Percentiles rank a stretch among this genome's conserved stretches.
These are phyloP conservation scores for Leishmania aethiopica DNA, from an alignment of 208 protist species.

Conservation along the genomic window DNA sequence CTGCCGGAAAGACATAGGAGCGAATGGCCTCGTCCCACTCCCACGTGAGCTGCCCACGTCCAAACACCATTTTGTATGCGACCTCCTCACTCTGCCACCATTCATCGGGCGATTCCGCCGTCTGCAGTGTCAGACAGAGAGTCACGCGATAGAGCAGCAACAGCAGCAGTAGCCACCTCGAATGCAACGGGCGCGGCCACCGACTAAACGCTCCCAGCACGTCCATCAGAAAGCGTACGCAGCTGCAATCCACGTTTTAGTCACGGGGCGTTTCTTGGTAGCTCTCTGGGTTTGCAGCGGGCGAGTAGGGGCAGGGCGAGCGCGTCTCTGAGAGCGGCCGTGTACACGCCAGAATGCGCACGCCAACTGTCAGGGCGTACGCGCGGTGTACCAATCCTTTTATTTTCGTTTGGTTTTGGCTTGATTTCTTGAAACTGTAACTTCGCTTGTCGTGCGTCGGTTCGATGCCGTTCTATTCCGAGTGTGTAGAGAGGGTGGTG, in stretches of 20 bases:
- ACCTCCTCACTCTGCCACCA: conserved; percentile 91
- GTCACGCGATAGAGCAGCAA: conserved; percentile 58
- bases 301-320: not conserved
- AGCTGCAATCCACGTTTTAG: not conserved
- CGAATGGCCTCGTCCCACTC: conserved; percentile 80
- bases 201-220: conserved; percentile 22
- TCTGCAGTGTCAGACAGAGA: conserved; percentile 48
- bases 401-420: not conserved
- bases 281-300: not conserved
- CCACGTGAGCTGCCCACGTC: conserved; percentile 78
- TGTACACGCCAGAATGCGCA: not conserved
- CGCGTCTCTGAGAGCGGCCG: not conserved
- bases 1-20: conserved; percentile 67
- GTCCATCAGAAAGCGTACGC: conserved; percentile 2
- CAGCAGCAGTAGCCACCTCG: conserved; percentile 11
- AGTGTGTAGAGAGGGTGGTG: not conserved
- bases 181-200: conserved; percentile 27
- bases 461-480: not conserved
- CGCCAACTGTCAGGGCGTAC: not conserved
- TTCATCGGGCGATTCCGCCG: conserved; percentile 78
- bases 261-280: no score
- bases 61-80: conserved; percentile 83
- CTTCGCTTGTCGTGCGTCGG: not conserved
- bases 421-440: not conserved
- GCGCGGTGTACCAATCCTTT: not conserved